These are phyloP conservation scores for Mycena chlorophos DNA, from an alignment of 768 basidiomycete species.

Conservation along the genomic window DNA sequence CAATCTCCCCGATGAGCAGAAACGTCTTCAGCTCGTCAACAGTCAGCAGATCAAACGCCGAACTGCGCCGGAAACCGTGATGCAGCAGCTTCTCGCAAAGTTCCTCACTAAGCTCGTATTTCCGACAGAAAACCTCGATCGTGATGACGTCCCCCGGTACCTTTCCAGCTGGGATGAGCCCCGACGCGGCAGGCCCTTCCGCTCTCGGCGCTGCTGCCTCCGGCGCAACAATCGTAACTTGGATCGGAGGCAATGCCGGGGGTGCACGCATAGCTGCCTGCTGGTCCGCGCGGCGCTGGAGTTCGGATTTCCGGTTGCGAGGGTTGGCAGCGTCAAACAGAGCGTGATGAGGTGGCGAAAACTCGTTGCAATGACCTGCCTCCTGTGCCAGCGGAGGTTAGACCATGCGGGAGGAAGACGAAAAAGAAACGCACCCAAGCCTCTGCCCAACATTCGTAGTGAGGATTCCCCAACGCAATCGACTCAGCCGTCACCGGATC, in stretches of 20 bases:
- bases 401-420: background rate
- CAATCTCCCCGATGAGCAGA: slow-evolving; percentile 3
- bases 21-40: background rate
- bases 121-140: background rate
- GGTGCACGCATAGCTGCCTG: background rate
- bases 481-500: background rate
- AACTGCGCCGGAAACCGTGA: background rate
- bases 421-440: background rate
- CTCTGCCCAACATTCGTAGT: background rate
- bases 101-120: background rate
- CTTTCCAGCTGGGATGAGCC: background rate
- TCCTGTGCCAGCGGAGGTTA: background rate
- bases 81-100: background rate
- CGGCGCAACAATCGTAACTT: background rate
- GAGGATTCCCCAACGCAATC: background rate
- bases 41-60: background rate
- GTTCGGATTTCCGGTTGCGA: background rate
- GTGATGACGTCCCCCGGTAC: background rate
- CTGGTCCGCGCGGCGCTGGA: background rate
- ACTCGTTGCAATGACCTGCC: background rate
- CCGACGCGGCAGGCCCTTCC: background rate
- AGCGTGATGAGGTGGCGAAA: background rate
- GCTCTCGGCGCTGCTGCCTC: too few relatives aligned
- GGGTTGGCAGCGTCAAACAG: background rate
- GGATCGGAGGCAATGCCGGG: background rate